Base-by-base conservation (phyloP, 2,329 filamentous ascomycete species). In the Trematosphaeria pertusa region DNA sequence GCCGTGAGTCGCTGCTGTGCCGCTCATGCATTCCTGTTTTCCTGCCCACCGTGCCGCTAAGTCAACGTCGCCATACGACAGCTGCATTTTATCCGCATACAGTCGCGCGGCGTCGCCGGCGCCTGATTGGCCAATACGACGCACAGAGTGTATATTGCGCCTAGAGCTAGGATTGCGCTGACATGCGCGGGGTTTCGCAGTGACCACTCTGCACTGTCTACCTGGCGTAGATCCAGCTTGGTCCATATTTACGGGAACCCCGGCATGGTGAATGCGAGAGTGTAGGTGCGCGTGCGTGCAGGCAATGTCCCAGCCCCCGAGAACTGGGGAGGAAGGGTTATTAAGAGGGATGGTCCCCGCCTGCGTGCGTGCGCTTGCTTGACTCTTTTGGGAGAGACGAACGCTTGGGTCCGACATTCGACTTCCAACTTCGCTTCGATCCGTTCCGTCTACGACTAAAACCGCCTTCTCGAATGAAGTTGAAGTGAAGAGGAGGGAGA, bases 171-270 rank as follows among this genome's bases (percentile, higher is more conserved):
- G 42, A 15, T 14, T 15, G 8, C 6, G 14, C 31, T 33, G 31
- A 9, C 18, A 12, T 17, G 24, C 34, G 28, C 17, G 36, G 10
- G 14, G 22, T 15, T 28, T 20, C 26, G 43, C 43, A 46, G 30
- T 38, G 42, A 37, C 42, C 33, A 26, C 32, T 26, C 21, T 30
- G 31, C 31, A 15, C 32, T n/a, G n/a, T 14, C 42, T 45, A 24
- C 42, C 42, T 18, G 42, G 35, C 42, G 42, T 38, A 45, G 41
- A 43, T 43, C 42, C 42, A 32, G 34, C 42, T 26, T 24, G 18
- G 22, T 19, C 40, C 32, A 30, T 21, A 43, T 43, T 31, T 21
- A 14, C 15, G 28, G 31, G 40, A 18, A 31, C 40, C 22, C 40
- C 31, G 40, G 40, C 21, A 22, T 36, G 28, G 40, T 31, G 24